Conservation (phyloP, 1,284 basidiomycete species). For the Leccinum solheimii region DNA sequence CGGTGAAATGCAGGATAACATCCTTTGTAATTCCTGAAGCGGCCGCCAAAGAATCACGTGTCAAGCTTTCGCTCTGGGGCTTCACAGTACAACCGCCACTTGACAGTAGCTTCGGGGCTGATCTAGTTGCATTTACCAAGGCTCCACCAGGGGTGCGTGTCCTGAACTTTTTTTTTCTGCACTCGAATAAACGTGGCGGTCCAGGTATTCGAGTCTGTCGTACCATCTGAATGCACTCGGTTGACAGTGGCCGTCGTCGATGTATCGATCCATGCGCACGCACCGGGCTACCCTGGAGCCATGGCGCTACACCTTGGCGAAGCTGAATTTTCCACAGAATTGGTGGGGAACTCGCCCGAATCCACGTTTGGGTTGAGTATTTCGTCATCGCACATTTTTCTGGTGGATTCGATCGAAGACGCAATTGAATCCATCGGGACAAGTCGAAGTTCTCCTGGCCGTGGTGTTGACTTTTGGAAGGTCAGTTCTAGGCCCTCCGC, state of each 20-base stretch:
- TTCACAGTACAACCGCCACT: conserved; percentile 67
- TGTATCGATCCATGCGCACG: conserved; percentile 64
- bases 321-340: conserved; percentile 65
- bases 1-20: conserved; percentile 68
- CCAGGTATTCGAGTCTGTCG: conserved; percentile 89
- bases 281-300: conserved; percentile 62
- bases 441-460: not conserved
- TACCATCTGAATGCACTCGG: conserved; percentile 85
- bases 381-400: conserved; percentile 52
- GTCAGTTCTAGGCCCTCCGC: conserved; percentile 41
- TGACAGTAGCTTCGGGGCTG: conserved; percentile 64
- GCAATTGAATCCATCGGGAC: conserved; percentile 25
- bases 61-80: conserved; percentile 66
- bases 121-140: conserved; percentile 70
- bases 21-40: conserved; percentile 67
- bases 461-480: conserved; percentile 65
- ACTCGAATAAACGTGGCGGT: conserved; percentile 2
- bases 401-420: conserved; percentile 61
- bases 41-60: conserved; percentile 75
- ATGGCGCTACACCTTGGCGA: conserved; percentile 68
- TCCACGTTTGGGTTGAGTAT: conserved; percentile 52
- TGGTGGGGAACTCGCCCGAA: conserved; percentile 66
- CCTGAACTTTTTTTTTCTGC: not conserved
- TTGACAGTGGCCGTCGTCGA: conserved; percentile 70
- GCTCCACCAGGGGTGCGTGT: conserved; percentile 82